A percentile compares a stretch with the other conserved stretches of the same genome.
phyloP scores from a whole-genome alignment of 768 basidiomycete species.

The Lentinula lateritia region DNA sequence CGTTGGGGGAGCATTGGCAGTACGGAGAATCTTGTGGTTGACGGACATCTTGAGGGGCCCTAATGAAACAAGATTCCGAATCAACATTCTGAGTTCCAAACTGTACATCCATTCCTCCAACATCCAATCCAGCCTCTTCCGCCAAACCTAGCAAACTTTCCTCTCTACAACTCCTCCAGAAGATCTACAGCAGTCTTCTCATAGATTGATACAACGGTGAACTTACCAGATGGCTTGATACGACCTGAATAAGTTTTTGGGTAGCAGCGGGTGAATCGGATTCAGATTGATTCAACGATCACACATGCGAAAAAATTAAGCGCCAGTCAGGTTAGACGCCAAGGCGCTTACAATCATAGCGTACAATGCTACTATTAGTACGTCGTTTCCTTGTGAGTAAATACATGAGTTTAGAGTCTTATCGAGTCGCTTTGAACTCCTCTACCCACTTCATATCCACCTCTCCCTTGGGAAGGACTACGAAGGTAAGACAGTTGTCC shows the following conservation, averaged over 20 bases:
- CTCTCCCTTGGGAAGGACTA: constrained; percentile 69
- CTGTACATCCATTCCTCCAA: constrained; percentile 16
- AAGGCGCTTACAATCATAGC: background rate
- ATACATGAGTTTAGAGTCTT: background rate
- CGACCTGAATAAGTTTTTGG: constrained; percentile 1
- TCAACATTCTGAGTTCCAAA: background rate
- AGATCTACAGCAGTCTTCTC: constrained; percentile 17
- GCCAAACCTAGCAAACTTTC: constrained; percentile 16
- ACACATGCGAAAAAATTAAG: background rate
- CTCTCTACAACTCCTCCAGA: constrained; percentile 14
- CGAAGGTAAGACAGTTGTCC: constrained; percentile 77
- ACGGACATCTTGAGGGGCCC: constrained; percentile 64
- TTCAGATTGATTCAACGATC: background rate
- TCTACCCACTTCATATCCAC: constrained; percentile 83
- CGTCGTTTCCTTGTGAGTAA: background rate
- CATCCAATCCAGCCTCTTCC: constrained; percentile 53
- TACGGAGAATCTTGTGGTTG: constrained; percentile 87
- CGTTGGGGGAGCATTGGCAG: constrained; percentile 90
- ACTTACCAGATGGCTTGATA: constrained; percentile 67
- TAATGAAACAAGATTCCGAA: constrained; percentile 15
- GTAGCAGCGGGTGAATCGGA: background rate
- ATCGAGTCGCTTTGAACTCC: constrained; percentile 65
- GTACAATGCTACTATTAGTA: background rate
- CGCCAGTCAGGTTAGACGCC: background rate
- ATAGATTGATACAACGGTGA: background rate